Conservation (phyloP, 106 monocot genomes). For the Phalaenopsis equestris region DNA sequence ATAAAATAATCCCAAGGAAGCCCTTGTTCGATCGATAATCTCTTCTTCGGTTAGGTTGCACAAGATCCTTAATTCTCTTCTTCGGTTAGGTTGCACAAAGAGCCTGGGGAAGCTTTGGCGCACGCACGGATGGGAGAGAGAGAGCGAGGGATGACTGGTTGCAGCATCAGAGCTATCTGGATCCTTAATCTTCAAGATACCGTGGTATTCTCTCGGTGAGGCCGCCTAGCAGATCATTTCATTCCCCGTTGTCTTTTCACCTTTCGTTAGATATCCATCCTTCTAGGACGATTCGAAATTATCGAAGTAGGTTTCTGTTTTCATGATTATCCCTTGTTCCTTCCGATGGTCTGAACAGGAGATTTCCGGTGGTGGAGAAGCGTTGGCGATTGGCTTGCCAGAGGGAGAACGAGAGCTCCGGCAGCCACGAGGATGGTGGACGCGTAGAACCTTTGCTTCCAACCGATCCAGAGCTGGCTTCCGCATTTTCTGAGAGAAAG, state of each 20-base stretch:
- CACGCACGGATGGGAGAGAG: not conserved
- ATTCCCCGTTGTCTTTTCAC: not conserved
- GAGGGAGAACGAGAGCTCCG: conserved; percentile 21
- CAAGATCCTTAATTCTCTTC: no score
- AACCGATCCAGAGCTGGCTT: conserved; percentile 44
- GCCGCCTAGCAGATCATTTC: not conserved
- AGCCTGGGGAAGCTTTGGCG: no score
- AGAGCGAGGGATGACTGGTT: conserved; percentile 25
- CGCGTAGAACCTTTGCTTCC: conserved; percentile 31
- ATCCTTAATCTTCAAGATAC: conserved; percentile 61
- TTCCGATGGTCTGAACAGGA: conserved; percentile 28
- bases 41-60: no score
- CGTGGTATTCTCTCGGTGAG: conserved; percentile 84
- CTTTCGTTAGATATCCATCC: not conserved
- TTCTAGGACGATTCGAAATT: not conserved
- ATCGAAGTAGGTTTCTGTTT: not conserved
- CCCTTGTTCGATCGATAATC: no score
- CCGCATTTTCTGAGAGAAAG: conserved; percentile 65
- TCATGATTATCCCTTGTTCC: not conserved
- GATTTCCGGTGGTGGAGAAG: conserved; percentile 89
- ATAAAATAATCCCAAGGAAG: no score
- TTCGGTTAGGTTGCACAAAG: no score
- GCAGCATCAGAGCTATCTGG: conserved; percentile 88
- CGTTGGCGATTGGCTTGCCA: conserved; percentile 68
- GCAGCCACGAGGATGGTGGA: not conserved